A percentile compares a stretch with the other conserved stretches of the same genome.
Evolutionary conservation across 148 eudicot genomes (phyloP).

Genomic region (Chenopodium formosanum): DNA sequence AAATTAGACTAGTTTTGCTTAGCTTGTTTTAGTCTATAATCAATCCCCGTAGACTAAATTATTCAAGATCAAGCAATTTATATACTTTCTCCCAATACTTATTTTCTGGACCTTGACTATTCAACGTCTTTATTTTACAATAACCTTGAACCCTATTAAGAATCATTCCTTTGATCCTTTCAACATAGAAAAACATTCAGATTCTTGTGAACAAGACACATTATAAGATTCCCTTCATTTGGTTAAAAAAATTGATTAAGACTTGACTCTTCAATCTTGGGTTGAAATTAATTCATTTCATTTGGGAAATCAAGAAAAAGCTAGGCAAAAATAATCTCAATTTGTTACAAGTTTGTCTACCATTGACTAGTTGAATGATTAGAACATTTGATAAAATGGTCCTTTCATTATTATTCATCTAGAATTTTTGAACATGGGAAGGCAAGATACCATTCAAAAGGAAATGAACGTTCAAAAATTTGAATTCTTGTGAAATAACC

Average conservation of each 20-base stretch:
- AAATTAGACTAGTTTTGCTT: too few species aligned
- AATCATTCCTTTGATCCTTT: background rate
- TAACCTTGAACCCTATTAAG: background rate
- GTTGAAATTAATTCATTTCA: background rate
- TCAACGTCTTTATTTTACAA: background rate
- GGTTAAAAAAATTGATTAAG: background rate
- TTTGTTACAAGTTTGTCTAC: background rate
- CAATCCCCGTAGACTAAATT: background rate
- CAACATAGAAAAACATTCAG: too few species aligned
- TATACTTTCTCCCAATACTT: background rate
- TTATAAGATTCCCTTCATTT: background rate
- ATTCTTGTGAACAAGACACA: too few species aligned
- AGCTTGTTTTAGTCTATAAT: background rate
- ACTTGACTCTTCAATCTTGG: constrained; percentile 1
- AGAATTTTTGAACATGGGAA: background rate
- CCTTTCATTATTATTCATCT: background rate
- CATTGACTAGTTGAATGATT: background rate
- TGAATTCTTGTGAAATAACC: background rate
- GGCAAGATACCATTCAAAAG: background rate
- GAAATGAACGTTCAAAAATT: background rate
- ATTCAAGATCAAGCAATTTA: background rate
- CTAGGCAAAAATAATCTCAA: too few species aligned
- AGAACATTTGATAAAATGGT: background rate
- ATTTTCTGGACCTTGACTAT: too few species aligned
- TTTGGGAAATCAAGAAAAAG: background rate